These are phyloP conservation scores for Tremellales sp. DNA, from an alignment of 1,284 basidiomycete genomes.

Conservation along the genomic window DNA sequence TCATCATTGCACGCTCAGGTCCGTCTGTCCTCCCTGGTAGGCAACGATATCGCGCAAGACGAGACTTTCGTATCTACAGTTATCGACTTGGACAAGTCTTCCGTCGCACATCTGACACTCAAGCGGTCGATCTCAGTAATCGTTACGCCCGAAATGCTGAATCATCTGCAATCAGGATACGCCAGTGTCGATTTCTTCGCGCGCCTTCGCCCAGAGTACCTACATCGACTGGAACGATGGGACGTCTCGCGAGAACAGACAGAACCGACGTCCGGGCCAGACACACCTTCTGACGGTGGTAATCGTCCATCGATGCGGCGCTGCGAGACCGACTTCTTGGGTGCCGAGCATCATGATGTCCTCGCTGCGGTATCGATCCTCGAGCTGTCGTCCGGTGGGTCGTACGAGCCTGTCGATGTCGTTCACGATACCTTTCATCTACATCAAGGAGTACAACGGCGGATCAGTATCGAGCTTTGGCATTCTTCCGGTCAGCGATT, in stretches of 20 bases:
- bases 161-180: conserved; percentile 68
- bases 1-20: conserved; percentile 76
- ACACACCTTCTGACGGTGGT: neutral
- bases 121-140: conserved; percentile 73
- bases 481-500: conserved; percentile 87
- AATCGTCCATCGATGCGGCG: conserved; percentile 67
- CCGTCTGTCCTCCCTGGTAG: conserved; percentile 73
- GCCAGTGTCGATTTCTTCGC: conserved; percentile 87
- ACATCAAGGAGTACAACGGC: conserved; percentile 88
- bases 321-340: conserved; percentile 87
- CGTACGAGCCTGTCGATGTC: conserved; percentile 79
- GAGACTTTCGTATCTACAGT: conserved; percentile 74
- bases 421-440: conserved; percentile 80
- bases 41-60: conserved; percentile 63
- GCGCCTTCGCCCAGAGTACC: conserved; percentile 68
- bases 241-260: conserved; percentile 60
- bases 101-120: conserved; percentile 72
- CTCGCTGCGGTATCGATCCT: conserved; percentile 79
- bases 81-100: conserved; percentile 67
- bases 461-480: conserved; percentile 68
- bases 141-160: conserved; percentile 66
- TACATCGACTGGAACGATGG: conserved; percentile 84
- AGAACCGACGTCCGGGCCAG: neutral
- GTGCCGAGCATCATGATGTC: conserved; percentile 67
- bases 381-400: conserved; percentile 78